phyloP scores from a whole-genome alignment of 352 stramenopile genomes.

The Hyaloperonospora brassicae region DNA sequence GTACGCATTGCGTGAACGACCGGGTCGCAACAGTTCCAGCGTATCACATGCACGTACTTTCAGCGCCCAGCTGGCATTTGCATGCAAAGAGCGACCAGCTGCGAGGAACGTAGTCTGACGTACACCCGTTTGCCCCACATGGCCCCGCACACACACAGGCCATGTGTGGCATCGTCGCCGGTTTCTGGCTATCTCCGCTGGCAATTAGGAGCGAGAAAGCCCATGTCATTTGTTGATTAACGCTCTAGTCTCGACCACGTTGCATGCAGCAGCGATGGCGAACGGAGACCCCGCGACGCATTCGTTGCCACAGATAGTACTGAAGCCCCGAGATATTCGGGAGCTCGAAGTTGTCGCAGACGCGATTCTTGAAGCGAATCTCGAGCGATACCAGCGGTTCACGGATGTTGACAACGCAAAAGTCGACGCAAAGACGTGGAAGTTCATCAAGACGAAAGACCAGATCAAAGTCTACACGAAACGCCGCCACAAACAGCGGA shows the following conservation, averaged over 20 bases:
- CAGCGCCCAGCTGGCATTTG: too few relatives aligned
- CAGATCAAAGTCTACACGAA: conserved; percentile 18
- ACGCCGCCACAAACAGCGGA: conserved; percentile 1
- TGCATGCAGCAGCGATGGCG: neutral
- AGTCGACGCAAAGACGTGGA: conserved; percentile 21
- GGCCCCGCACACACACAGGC: neutral
- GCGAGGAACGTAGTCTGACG: neutral
- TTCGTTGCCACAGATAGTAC: neutral
- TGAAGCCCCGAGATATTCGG: neutral
- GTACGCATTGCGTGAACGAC: too few relatives aligned
- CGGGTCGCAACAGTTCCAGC: too few relatives aligned
- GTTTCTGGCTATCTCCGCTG: neutral
- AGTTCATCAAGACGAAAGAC: conserved; percentile 25
- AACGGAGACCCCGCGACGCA: neutral
- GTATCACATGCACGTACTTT: too few relatives aligned
- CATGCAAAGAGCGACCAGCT: too few relatives aligned
- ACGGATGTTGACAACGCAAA: conserved; percentile 13
- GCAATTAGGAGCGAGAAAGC: neutral
- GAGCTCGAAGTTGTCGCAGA: neutral
- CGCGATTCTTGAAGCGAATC: conserved; percentile 15
- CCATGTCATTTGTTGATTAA: neutral
- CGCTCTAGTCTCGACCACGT: neutral
- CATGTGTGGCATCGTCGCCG: neutral
- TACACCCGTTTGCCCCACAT: neutral
- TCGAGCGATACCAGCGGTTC: conserved; percentile 25